Conservation (phyloP, 331 rosid species). For the Malus hybrid region DNA sequence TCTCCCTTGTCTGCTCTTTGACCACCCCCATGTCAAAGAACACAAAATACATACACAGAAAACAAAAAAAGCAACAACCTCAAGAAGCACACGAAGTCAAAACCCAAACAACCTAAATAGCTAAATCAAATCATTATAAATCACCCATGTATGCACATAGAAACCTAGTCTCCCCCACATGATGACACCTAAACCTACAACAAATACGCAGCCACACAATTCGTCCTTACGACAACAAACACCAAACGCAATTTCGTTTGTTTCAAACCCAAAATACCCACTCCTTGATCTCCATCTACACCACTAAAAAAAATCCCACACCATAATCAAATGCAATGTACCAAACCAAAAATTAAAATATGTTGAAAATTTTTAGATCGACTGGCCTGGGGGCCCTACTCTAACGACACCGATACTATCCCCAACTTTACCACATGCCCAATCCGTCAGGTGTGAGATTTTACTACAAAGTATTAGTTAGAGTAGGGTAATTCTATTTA, state of each 20-base stretch:
- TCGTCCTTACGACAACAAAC: background rate
- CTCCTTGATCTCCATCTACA: background rate
- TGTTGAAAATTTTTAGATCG: no score
- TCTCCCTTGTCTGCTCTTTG: no score
- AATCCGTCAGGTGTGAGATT: no score
- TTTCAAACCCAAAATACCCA: background rate
- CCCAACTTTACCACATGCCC: no score
- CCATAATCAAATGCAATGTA: background rate
- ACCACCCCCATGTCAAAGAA: background rate
- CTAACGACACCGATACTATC: no score
- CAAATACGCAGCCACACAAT: background rate
- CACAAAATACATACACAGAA: background rate
- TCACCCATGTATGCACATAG: background rate
- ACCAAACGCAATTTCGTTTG: background rate
- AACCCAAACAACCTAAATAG: background rate
- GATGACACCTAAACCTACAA: background rate
- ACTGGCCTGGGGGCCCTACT: no score
- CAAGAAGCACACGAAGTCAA: background rate
- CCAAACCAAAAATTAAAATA: background rate
- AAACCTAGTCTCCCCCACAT: background rate
- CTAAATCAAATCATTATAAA: background rate
- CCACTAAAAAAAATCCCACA: background rate
- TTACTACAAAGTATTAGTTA: no score
- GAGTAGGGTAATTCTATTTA: no score
- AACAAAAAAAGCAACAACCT: no score